Evolutionary conservation across 2,329 filamentous ascomycete species (phyloP).

Genomic region (Akanthomyces uredinophilus): DNA sequence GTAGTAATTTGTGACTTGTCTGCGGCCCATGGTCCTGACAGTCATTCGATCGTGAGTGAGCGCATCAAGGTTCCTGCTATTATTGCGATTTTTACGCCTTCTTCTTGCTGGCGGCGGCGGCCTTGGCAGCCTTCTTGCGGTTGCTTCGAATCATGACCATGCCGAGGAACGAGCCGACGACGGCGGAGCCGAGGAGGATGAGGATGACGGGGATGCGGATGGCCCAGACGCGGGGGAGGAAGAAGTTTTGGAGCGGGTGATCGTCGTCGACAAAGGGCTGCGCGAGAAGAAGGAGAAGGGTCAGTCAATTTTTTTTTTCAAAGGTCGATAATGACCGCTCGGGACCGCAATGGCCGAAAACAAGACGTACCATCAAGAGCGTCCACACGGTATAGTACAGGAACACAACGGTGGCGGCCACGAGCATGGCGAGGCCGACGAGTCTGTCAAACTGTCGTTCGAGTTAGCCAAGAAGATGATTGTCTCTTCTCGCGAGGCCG

Average conservation of each 20-base stretch:
- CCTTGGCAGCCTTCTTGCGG: constrained; percentile 91
- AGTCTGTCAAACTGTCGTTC: constrained; percentile 79
- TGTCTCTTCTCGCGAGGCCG: not conserved
- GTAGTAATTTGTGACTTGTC: constrained; percentile 14
- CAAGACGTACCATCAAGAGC: constrained; percentile 74
- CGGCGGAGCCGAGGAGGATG: constrained; percentile 82
- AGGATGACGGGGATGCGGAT: constrained; percentile 98
- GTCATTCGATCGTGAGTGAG: not conserved
- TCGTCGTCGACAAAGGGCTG: constrained; percentile 96
- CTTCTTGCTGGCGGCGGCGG: constrained; percentile 75
- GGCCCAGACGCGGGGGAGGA: constrained; percentile 96
- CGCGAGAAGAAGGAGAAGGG: not conserved
- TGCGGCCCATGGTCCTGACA: constrained; percentile 16
- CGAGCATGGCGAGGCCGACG: constrained; percentile 62
- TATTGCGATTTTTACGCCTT: constrained; percentile 57
- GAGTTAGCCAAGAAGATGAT: not conserved
- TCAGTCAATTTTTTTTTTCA: not conserved
- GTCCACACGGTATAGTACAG: constrained; percentile 98
- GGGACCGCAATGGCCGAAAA: not conserved
- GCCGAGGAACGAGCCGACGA: constrained; percentile 92
- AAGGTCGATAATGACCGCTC: not conserved
- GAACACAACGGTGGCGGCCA: constrained; percentile 59
- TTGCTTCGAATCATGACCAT: constrained; percentile 99
- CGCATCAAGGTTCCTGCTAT: not conserved
- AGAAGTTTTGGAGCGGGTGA: constrained; percentile 89